Base-by-base conservation (phyloP, 2,329 filamentous ascomycete species). In the Colletotrichum neosansevieriae region DNA sequence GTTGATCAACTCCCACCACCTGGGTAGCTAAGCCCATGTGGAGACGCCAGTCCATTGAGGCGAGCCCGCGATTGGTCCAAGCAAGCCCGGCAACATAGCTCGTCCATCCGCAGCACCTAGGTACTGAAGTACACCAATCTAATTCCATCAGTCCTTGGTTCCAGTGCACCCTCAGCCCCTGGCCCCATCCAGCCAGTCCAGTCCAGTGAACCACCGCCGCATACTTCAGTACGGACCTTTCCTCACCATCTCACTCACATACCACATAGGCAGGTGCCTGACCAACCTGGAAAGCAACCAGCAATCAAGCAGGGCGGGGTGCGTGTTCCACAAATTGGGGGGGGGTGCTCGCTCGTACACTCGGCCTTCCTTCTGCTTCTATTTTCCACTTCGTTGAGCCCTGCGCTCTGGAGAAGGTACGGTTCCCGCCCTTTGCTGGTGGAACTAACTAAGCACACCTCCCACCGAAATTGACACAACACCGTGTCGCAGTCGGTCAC, bases 1-100 rank as follows among this genome's bases (percentile, higher is more conserved):
- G 9, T 13, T 13, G 6, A 11, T 38, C 34, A 38, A 38, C 34
- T 38, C 11, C 49, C 47, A 61, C 56, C 15, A n/a, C 45, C 17
- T 54, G 11, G 4, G n/a, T 58, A 40, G 21, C 51, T 45, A 49
- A 54, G 54, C 34, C 54, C 34, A 24, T 49, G 62, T 65, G 65
- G 65, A 19, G 47, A 58, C 34, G 19, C 32, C 36, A 12, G 21
- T 54, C 56, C n/a, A 7, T 17, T 29, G 54, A 66, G 66, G 61
- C 62, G 56, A 66, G 49, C 66, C 64, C 56, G 66, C 54, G 66
- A 69, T 69, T 69, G 66, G 66, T 56, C 53, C 49, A 47, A 49
- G 6, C 29, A 29, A 29, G 1, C 29, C 29, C 29, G 29, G 29
- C 29, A 29, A 29, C 24, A 29, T 29, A 59, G n/a, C n/a, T 50